Evolutionary conservation across 306 rosid species (phyloP).

Genomic region (Vigna angularis): DNA sequence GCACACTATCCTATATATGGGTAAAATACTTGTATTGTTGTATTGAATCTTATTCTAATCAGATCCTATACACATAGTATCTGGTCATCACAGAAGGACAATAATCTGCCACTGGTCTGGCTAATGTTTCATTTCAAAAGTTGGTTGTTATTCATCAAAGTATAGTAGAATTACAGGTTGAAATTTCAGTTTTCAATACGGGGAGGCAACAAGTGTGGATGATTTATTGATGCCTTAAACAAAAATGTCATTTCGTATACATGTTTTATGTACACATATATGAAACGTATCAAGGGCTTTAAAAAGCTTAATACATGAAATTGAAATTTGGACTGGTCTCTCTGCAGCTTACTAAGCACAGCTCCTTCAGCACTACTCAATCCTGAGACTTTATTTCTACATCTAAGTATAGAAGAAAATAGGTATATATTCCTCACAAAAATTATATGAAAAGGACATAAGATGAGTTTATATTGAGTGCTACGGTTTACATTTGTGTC

Average conservation of each 20-base stretch:
- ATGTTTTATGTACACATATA: background rate
- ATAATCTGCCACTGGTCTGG: slow-evolving; percentile 4
- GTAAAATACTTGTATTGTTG: background rate
- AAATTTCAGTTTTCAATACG: slow-evolving; percentile 21
- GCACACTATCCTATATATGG: background rate
- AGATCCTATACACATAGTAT: background rate
- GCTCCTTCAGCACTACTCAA: background rate
- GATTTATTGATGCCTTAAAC: background rate
- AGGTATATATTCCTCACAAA: background rate
- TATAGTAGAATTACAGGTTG: slow-evolving; percentile 18
- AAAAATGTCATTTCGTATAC: background rate
- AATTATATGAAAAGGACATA: slow-evolving; percentile 12
- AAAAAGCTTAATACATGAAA: background rate
- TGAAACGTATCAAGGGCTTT: slow-evolving; percentile 7
- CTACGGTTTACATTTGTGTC: slow-evolving; percentile 14
- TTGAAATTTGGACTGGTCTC: background rate
- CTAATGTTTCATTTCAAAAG: background rate
- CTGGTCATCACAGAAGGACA: background rate
- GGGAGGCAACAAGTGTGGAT: slow-evolving; percentile 12
- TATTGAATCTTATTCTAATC: background rate
- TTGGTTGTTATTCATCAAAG: background rate
- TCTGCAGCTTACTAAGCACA: background rate
- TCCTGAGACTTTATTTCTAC: background rate
- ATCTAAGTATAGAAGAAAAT: background rate
- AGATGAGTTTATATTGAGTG: slow-evolving; percentile 18